Evolutionary conservation across 208 protist genomes (phyloP).

Genomic region (Phytomonas sp.): DNA sequence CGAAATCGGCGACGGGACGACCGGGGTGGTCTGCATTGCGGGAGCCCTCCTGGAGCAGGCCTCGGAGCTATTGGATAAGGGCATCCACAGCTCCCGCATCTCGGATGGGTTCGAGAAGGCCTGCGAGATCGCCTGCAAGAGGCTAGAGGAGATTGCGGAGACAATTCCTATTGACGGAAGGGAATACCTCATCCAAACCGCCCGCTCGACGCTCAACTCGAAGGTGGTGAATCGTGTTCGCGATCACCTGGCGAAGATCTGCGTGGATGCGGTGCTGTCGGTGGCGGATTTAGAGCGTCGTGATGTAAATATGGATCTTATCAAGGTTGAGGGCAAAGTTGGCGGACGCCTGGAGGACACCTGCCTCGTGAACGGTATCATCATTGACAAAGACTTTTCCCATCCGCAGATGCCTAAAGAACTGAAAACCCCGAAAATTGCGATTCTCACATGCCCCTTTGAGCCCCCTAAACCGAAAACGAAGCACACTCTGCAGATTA

Average conservation of each 20-base stretch:
- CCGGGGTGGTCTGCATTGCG: conserved; percentile 98
- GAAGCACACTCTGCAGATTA: conserved; percentile 98
- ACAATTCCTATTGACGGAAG: conserved; percentile 61
- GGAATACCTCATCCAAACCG: conserved; percentile 93
- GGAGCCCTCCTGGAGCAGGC: conserved; percentile 98
- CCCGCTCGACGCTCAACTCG: conserved; percentile 97
- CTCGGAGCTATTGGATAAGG: conserved; percentile 93
- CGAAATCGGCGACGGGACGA: conserved; percentile 99
- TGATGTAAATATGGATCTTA: conserved; percentile 99
- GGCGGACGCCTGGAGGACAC: conserved; percentile 98
- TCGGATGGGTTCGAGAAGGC: conserved; percentile 98
- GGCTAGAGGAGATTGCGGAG: conserved; percentile 90
- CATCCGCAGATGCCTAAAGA: conserved; percentile 96
- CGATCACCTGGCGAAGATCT: conserved; percentile 96
- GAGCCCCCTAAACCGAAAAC: conserved; percentile 99
- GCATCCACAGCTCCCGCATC: conserved; percentile 98
- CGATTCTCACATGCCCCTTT: conserved; percentile 99
- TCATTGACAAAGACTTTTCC: conserved; percentile 99
- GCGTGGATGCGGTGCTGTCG: conserved; percentile 97
- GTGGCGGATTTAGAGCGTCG: conserved; percentile 98
- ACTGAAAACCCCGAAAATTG: conserved; percentile 97
- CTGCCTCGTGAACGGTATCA: conserved; percentile 96
- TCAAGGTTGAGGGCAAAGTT: conserved; percentile 98
- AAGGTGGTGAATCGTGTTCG: conserved; percentile 98
- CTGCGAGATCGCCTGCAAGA: conserved; percentile 91